Base-by-base conservation (phyloP, 768 basidiomycete genomes). In the Mycena crocata region DNA sequence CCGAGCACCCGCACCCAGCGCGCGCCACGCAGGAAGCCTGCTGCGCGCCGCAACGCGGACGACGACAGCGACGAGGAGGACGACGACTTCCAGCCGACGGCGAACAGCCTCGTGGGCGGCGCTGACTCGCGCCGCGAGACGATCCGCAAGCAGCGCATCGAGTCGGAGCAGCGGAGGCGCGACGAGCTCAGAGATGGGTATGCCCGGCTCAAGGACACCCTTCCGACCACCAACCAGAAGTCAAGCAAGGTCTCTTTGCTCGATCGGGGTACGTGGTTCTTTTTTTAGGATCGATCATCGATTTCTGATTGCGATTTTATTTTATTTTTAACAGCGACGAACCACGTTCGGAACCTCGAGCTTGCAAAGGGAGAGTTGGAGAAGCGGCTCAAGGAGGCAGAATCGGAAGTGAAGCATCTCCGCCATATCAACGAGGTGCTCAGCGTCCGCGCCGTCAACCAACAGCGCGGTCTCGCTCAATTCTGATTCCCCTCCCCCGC, bases 171-270 rank as follows among this genome's bases (percentile, higher is more conserved):
- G 84, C 85, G 94, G 71, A 87, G 95, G 71, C 89, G 95, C 40
- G 94, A 96, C 73, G 95, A 97, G 81, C 92, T 97, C 76, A 86
- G 95, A 61, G 95, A 97, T 62, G 95, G 94, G 66, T 97, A 96
- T 81, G 88, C 90, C 72, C 88, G 92, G 64, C 90, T 97, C 82
- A 95, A 94, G 87, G 92, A 94, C 73, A 91, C 90, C 61, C 90
- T 97, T 72, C 95, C 95, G 31, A 85, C 90, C 65, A 93, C 91
- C 50, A 95, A 94, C 83, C 94, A 96, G 86, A 94, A 95, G 85
- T 90, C 93, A 13, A 94, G 92, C 87, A 97, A 97, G 82, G 93
- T 95, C 57, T 93, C 90, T 68, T 83, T 96, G 62, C 87, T 97
- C 72, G 95, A 96, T 74, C 89, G 95, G 75, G 90, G 91, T 90